Conservation (phyloP, 139 green algal species). For the Micractinium conductrix region DNA sequence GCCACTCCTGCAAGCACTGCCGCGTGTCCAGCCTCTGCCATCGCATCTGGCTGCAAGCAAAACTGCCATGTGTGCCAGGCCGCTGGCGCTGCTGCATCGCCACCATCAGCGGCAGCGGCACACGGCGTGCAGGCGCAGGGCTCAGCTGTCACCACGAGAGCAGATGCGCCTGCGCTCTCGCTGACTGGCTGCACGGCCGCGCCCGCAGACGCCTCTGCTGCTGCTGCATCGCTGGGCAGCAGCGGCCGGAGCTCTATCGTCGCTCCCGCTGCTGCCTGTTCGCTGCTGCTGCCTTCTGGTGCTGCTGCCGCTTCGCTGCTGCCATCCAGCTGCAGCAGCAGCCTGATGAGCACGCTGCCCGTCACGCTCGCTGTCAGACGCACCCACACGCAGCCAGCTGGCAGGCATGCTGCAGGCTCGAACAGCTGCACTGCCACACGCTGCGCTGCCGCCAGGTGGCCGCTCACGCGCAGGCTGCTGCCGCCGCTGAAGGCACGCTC, state of each 20-base stretch:
- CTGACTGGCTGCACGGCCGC: not conserved
- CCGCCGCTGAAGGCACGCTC: constrained; percentile 7
- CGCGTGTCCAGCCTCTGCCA: not conserved
- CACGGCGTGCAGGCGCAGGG: no score
- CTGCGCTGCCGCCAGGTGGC: not conserved
- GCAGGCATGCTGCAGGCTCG: not conserved
- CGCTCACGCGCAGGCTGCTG: not conserved
- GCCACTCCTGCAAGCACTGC: not conserved
- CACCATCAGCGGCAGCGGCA: no score
- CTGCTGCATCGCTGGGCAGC: not conserved
- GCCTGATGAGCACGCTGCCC: not conserved
- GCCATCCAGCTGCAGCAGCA: not conserved
- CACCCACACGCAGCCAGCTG: not conserved
- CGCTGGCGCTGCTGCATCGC: not conserved
- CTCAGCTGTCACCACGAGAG: not conserved
- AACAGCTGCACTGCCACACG: not conserved
- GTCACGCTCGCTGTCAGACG: not conserved
- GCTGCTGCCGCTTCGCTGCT: not conserved
- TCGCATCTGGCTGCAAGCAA: not conserved
- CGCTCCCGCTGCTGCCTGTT: not conserved
- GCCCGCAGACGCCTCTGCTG: not conserved
- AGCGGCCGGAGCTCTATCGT: not conserved
- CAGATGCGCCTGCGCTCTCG: not conserved
- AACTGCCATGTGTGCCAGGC: not conserved
- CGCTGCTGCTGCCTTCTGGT: not conserved